Conservation (phyloP, 345 rosid species). For the Balakata baccata region DNA sequence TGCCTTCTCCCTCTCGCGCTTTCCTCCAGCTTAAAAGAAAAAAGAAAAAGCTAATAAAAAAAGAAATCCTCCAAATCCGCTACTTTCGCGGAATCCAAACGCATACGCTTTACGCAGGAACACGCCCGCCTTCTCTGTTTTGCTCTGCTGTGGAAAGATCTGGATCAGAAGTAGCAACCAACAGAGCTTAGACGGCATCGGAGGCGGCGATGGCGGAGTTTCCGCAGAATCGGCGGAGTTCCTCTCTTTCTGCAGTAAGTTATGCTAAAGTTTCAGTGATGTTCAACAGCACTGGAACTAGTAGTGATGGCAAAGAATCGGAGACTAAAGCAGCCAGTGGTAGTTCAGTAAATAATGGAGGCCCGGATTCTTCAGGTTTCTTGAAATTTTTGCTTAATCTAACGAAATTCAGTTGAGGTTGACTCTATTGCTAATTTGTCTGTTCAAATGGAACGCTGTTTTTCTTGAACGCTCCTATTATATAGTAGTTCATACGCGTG, state of each 20-base stretch:
- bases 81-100: conserved; percentile 35
- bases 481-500: not conserved
- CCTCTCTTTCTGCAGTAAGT: conserved; percentile 28
- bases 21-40: not conserved
- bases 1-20: not conserved
- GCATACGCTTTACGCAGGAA: not conserved
- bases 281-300: conserved; percentile 32
- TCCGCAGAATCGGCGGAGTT: conserved; percentile 36
- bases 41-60: not conserved
- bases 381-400: conserved; percentile 1
- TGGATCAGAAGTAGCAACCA: conserved; percentile 33
- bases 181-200: conserved; percentile 18
- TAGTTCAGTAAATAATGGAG: conserved; percentile 26
- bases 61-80: conserved; percentile 3
- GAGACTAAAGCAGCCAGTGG: conserved; percentile 29
- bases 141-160: conserved; percentile 30
- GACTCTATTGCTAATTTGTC: not conserved
- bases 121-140: not conserved
- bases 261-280: conserved; percentile 38
- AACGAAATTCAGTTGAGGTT: not conserved
- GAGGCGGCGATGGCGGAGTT: conserved; percentile 45
- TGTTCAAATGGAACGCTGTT: not conserved
- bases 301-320: conserved; percentile 31
- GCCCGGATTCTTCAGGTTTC: conserved; percentile 40
- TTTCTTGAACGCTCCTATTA: not conserved